phyloP scores from a whole-genome alignment of 139 green algal species.

The Gonium pectorale region DNA sequence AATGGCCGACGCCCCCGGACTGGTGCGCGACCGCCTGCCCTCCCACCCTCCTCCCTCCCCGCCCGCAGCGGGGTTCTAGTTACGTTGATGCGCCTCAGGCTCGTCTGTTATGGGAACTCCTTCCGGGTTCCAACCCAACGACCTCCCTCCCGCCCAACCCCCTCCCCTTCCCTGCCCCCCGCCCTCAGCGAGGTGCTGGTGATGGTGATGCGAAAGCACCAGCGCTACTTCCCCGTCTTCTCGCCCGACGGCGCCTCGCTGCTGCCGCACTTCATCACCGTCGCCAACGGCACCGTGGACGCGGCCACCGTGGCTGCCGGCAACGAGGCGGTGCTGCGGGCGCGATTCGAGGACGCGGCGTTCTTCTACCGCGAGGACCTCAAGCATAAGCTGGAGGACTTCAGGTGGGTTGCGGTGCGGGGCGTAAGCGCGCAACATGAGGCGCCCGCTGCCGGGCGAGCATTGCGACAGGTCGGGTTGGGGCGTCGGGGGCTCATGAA shows the following conservation, averaged over 20 bases:
- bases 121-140: too few species aligned
- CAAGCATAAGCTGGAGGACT: conserved; percentile 77
- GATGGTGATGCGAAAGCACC: conserved; percentile 99
- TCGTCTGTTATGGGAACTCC: too few species aligned
- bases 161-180: background rate
- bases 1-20: too few species aligned
- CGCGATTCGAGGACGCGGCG: conserved; percentile 96
- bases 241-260: conserved; percentile 57
- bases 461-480: too few species aligned
- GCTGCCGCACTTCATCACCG: conserved; percentile 92
- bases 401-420: conserved; percentile 58
- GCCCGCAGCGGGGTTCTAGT: too few species aligned
- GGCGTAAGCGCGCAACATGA: too few species aligned
- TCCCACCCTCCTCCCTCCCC: too few species aligned
- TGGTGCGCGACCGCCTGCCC: too few species aligned
- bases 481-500: too few species aligned
- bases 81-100: too few species aligned
- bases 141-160: too few species aligned
- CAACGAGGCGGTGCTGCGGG: conserved; percentile 96
- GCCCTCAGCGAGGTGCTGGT: conserved; percentile 91
- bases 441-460: background rate
- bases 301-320: conserved; percentile 76
- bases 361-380: conserved; percentile 98
- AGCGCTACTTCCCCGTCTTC: conserved; percentile 98
- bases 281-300: conserved; percentile 94